phyloP scores from a whole-genome alignment of 768 basidiomycete genomes.

The Grammothele lineata region DNA sequence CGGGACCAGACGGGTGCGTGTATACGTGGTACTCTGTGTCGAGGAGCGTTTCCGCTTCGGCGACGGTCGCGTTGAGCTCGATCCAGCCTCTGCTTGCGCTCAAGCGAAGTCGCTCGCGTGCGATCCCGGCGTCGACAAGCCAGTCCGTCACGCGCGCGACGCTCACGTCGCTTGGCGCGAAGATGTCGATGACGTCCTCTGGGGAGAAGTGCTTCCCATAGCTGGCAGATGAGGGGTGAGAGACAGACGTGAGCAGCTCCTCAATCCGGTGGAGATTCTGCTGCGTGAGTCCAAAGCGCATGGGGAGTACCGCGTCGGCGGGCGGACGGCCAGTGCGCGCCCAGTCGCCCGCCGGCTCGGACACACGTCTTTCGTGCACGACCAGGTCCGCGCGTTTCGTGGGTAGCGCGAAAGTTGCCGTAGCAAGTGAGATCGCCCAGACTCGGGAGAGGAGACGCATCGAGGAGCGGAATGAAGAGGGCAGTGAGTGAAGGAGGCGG shows the following conservation, averaged over 20 bases:
- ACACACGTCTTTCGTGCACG: conserved; percentile 37
- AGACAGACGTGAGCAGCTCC: conserved; percentile 37
- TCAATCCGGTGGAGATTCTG: conserved; percentile 37
- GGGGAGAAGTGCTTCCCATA: conserved; percentile 47
- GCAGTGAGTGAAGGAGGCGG: too few relatives aligned
- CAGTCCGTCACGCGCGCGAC: conserved; percentile 36
- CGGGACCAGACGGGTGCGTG: conserved; percentile 48
- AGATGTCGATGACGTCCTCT: conserved; percentile 34
- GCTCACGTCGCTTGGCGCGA: conserved; percentile 36
- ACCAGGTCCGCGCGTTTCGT: conserved; percentile 18
- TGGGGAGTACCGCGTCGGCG: conserved; percentile 32
- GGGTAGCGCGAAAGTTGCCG: conserved; percentile 11
- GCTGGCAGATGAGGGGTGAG: conserved; percentile 39
- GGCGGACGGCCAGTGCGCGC: conserved; percentile 25
- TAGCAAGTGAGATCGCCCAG: conserved; percentile 12
- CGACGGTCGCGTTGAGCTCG: conserved; percentile 34
- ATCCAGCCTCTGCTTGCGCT: conserved; percentile 43
- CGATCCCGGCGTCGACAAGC: conserved; percentile 36
- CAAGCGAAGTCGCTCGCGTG: conserved; percentile 32
- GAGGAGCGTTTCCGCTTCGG: conserved; percentile 41
- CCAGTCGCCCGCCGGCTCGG: conserved; percentile 32
- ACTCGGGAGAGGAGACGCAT: conserved; percentile 6
- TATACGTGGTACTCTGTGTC: conserved; percentile 53
- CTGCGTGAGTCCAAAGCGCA: conserved; percentile 44
- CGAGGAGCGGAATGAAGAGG: too few relatives aligned